Conservation (phyloP, 495 filamentous ascomycete genomes). For the Xylaria castorea region DNA sequence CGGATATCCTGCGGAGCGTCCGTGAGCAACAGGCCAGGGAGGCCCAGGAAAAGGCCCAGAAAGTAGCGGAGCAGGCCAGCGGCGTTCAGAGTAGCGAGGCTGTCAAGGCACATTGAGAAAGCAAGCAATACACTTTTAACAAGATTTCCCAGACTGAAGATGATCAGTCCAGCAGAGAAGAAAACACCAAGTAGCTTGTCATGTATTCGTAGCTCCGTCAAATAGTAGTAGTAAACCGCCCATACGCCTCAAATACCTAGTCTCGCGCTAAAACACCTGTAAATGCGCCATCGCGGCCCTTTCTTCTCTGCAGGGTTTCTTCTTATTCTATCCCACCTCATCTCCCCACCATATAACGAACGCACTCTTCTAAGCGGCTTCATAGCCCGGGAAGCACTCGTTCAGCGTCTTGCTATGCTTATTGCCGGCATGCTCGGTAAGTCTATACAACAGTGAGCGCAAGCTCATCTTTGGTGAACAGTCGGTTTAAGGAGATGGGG, state of each 20-base stretch:
- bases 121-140: not conserved
- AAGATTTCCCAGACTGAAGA: not conserved
- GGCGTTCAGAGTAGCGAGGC: constrained; percentile 33
- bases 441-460: constrained; percentile 35
- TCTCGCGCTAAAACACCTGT: constrained; percentile 25
- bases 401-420: constrained; percentile 60
- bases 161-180: not conserved
- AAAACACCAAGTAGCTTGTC: not conserved
- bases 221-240: constrained; percentile 10
- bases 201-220: constrained; percentile 25
- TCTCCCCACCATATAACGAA: not conserved
- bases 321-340: not conserved
- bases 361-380: constrained; percentile 16
- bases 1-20: constrained; percentile 64
- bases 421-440: constrained; percentile 61
- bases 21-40: constrained; percentile 53
- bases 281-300: constrained; percentile 24
- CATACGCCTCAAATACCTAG: constrained; percentile 25
- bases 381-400: constrained; percentile 61
- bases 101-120: constrained; percentile 49
- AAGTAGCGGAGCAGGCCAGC: constrained; percentile 31
- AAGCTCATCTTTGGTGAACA: constrained; percentile 10
- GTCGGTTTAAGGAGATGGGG: not conserved
- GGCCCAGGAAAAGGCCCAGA: constrained; percentile 36
- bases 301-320: not conserved